Evolutionary conservation across 148 eudicot genomes (phyloP), one percentile per base, ranked within the genome.

Genomic region (Diospyros lotus): DNA sequence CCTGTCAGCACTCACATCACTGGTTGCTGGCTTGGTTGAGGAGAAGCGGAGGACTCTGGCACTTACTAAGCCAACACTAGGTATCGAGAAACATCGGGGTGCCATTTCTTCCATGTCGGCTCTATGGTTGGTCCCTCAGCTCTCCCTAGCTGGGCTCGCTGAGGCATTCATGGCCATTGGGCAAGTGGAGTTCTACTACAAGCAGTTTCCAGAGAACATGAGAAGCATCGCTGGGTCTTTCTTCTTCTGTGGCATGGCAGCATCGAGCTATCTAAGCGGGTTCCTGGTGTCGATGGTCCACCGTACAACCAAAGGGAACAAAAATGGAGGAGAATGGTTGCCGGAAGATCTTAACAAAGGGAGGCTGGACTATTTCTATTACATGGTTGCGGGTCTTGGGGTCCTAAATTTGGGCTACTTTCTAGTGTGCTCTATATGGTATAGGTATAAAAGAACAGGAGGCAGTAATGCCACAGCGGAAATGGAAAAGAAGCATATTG

Each of bases 141-240:
- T 92, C 41, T 51, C 81, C 0, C 3, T 90, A 52, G 92, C 84
- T 2, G 97, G 98, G 1, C 61, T 94, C 28, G 87, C 91, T 0
- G 98, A 92, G 80, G 90, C 87, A 8, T 92, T 94, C 72, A 73
- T 74, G 69, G 68, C 87, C 0, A 77, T 94, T 1, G 97, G 96
- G 0, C 91, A 90, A 60, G 83, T 90, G 0, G 98, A 94, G 77
- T 90, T 94, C 44, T 94, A 87, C 83, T 94, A 94, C 84, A 94
- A 92, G 78, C 89, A 94, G 81, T 92, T 94, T 68, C 98, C 97
- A 1, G 97, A 94, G 80, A 94, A 90, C 61, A 92, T 94, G 98
- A 92, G 96, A 80, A 90, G 96, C 76, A 53, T 94, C 12, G 97
- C 84, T 3, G 97, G 91, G 5, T 80, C 98, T 0, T 81, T 90